These are phyloP conservation scores for Ustilago shanxiensis DNA, from an alignment of 1,284 basidiomycete species.

Conservation along the genomic window DNA sequence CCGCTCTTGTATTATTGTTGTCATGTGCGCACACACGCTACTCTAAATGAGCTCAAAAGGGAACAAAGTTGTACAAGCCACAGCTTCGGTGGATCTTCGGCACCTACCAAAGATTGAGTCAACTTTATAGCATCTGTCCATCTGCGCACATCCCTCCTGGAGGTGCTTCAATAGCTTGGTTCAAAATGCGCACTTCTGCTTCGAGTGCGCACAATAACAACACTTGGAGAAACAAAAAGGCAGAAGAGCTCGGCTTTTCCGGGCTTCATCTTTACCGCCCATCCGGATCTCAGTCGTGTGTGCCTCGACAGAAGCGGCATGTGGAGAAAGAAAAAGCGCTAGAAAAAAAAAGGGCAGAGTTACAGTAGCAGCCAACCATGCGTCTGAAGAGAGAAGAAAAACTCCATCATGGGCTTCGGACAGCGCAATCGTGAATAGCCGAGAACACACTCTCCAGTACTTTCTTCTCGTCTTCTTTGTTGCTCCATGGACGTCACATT, in stretches of 20 bases:
- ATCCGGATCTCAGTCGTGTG: background rate
- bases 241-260: constrained; percentile 6
- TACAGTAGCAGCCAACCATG: background rate
- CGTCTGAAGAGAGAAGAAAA: constrained; percentile 1
- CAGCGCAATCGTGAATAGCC: background rate
- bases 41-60: background rate
- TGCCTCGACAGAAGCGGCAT: constrained; percentile 4
- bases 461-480: too few species aligned
- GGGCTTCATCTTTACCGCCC: background rate
- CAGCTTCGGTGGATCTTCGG: background rate
- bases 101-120: background rate
- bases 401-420: background rate
- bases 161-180: too few species aligned
- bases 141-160: background rate
- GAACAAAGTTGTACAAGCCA: background rate
- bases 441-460: background rate
- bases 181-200: too few species aligned
- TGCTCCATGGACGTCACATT: background rate
- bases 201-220: too few species aligned
- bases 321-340: constrained; percentile 9
- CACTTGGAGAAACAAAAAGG: background rate
- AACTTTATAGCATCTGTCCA: background rate
- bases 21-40: background rate
- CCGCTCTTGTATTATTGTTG: background rate
- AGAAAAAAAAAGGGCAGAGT: too few species aligned